phyloP scores from a whole-genome alignment of 1,284 basidiomycete genomes.

The Trichosporon coremiiforme region DNA sequence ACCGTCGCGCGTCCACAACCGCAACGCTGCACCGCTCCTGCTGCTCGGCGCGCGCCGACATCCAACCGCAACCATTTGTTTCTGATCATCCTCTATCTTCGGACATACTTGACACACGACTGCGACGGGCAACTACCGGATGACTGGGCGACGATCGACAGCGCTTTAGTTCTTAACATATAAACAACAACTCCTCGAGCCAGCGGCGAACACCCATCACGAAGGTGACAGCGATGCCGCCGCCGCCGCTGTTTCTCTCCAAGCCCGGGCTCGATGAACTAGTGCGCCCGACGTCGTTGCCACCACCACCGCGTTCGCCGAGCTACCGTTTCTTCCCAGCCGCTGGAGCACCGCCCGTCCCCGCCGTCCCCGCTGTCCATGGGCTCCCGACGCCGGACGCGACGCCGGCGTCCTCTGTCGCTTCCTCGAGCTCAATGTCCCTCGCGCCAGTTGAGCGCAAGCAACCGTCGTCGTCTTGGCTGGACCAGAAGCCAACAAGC shows the following conservation, averaged over 20 bases:
- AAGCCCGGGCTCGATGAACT: slow-evolving; percentile 2
- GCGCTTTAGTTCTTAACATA: too few species aligned
- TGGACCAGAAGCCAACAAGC: slow-evolving; percentile 3
- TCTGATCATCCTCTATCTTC: not conserved
- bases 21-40: not conserved
- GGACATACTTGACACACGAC: too few species aligned
- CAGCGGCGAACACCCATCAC: not conserved
- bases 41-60: not conserved
- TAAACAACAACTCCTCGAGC: too few species aligned
- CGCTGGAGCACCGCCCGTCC: not conserved
- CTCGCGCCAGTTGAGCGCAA: not conserved
- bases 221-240: slow-evolving; percentile 3
- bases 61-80: not conserved
- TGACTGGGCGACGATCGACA: too few species aligned
- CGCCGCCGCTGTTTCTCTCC: not conserved
- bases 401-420: not conserved
- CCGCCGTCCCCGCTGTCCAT: not conserved
- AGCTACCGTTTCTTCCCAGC: not conserved
- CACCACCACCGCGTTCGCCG: not conserved
- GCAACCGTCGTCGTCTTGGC: not conserved
- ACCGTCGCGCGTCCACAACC: not conserved
- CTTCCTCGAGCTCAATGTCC: not conserved
- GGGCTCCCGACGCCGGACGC: not conserved
- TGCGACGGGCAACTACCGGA: too few species aligned
- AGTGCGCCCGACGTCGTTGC: not conserved